phyloP scores from a whole-genome alignment of 345 rosid genomes.

The Aethionema arabicum region DNA sequence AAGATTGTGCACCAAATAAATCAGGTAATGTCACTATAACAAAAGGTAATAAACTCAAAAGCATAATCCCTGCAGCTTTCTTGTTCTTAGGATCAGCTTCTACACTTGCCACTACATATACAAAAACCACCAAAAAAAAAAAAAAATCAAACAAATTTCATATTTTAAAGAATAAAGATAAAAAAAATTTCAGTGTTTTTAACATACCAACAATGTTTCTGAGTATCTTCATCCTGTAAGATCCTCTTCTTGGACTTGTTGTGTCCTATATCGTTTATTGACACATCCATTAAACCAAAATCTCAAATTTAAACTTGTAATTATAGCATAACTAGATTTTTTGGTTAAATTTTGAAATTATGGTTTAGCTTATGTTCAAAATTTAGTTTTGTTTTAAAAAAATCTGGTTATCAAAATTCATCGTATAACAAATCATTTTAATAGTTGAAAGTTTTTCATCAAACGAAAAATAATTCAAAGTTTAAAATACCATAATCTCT shows the following conservation, averaged over 20 bases:
- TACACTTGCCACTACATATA: constrained; percentile 33
- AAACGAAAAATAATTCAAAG: too few relatives aligned
- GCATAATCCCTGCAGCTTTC: constrained; percentile 40
- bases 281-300: not conserved
- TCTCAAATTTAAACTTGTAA: too few relatives aligned
- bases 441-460: too few relatives aligned
- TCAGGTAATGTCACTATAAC: constrained; percentile 36
- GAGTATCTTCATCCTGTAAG: constrained; percentile 32
- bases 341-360: too few relatives aligned
- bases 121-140: not conserved
- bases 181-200: not conserved
- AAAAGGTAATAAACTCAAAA: constrained; percentile 34
- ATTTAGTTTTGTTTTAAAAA: too few relatives aligned
- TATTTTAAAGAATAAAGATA: not conserved
- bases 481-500: too few relatives aligned
- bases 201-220: constrained; percentile 30
- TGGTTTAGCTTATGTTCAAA: too few relatives aligned
- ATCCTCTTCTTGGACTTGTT: constrained; percentile 32
- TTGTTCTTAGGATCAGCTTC: constrained; percentile 40
- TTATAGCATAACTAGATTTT: too few relatives aligned
- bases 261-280: constrained; percentile 19
- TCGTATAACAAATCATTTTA: too few relatives aligned
- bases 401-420: too few relatives aligned
- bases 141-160: constrained; percentile 2
- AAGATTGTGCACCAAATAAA: constrained; percentile 29